Evolutionary conservation across 163 green algal genomes (phyloP), one percentile per base, ranked within the genome.

Genomic region (Smithsoniella earleae): DNA sequence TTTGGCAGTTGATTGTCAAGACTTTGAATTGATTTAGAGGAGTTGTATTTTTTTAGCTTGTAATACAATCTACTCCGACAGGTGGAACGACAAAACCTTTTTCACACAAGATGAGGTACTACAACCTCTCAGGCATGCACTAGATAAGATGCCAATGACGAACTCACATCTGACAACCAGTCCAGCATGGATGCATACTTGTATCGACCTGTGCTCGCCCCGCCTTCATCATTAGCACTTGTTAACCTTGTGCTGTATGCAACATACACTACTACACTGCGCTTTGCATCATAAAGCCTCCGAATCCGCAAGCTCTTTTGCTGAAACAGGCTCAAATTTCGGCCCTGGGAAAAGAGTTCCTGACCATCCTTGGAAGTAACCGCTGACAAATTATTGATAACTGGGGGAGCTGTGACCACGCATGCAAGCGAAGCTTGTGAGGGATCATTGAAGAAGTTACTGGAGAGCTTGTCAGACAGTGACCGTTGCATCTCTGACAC

Each of bases 371-470:
- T 44, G 22, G 13, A 25, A 3, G 10, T 8, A 3, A 43, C 20
- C 30, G 38, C 6, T 16, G 30, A 34, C 10, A 52, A 31, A 25
- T 74, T 54, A 3, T 69, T 22, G 13, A 76, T 52, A 34, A 66
- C 45, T 34, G 33, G 36, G n/a, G 27, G 27, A 34, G 5, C 25
- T 4, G 25, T 69, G 0, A 34, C n/a, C 58, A 69, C 58, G 34
- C 58, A 69, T 69, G 16, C 58, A 3, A 69, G 58, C 10, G 58
- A 69, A 25, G 58, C 58, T 74, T 91, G 89, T 3, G 69, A 84
- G 1, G 89, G 89, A 65, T 95, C 89, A 3, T 78, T 66, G 76
- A 95, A 92, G 58, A 90, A 91, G 73, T 93, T 82, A 66, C 89
- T 90, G 37, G 78, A 40, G 1, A 94, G 82, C 66, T 90, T 90